Conservation (phyloP, 495 filamentous ascomycete species). For the Mytilinidion resinicola region DNA sequence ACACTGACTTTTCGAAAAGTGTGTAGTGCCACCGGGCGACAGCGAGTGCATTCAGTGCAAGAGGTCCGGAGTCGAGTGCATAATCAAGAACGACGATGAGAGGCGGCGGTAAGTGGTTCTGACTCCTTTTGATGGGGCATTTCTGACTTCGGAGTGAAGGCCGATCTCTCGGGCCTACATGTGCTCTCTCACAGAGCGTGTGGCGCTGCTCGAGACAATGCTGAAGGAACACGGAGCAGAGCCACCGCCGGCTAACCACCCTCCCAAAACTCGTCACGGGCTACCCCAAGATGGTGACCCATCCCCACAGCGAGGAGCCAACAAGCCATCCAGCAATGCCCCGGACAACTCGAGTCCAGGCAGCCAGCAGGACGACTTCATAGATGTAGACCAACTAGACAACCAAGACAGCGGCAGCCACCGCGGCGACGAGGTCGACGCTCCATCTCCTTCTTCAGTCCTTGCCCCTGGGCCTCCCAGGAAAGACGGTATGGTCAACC, state of each 20-base stretch:
- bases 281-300: slow-evolving; percentile 13
- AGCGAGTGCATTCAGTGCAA: slow-evolving; percentile 50
- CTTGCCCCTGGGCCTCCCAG: slow-evolving; percentile 24
- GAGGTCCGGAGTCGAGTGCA: slow-evolving; percentile 44
- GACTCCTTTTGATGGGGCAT: too few relatives aligned
- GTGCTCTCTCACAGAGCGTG: slow-evolving; percentile 47
- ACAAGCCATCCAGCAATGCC: slow-evolving; percentile 4
- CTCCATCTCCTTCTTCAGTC: slow-evolving; percentile 19
- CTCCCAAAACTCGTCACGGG: slow-evolving; percentile 43
- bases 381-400: slow-evolving; percentile 28
- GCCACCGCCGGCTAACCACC: slow-evolving; percentile 46
- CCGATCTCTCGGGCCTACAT: slow-evolving; percentile 54
- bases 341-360: slow-evolving; percentile 29
- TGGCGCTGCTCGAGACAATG: slow-evolving; percentile 46
- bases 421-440: slow-evolving; percentile 24
- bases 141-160: slow-evolving; percentile 22
- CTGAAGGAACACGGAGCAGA: slow-evolving; percentile 44
- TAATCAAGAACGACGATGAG: slow-evolving; percentile 54
- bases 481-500: slow-evolving; percentile 40
- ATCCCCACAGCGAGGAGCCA: slow-evolving; percentile 11
- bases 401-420: slow-evolving; percentile 31
- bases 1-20: slow-evolving; percentile 21
- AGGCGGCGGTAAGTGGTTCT: slow-evolving; percentile 38
- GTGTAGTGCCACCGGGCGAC: slow-evolving; percentile 48
- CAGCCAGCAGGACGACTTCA: slow-evolving; percentile 28